A percentile compares a stretch with the other conserved stretches of the same genome.
These are phyloP conservation scores for Ogataea dorogensis DNA, from an alignment of 805 yeast species.

Conservation along the genomic window DNA sequence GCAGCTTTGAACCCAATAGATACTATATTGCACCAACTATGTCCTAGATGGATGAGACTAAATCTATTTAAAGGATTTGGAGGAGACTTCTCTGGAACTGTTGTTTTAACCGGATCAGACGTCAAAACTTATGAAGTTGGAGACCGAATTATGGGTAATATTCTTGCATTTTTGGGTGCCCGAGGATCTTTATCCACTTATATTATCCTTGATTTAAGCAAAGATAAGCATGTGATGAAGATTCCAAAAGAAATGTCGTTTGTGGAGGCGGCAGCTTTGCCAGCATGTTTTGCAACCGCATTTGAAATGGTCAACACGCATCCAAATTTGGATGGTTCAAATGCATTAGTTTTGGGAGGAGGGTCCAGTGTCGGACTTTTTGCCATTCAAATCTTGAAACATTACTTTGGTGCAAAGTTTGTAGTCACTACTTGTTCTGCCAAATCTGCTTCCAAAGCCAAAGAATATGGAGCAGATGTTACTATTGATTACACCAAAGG, in stretches of 20 bases:
- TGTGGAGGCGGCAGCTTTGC: constrained; percentile 64
- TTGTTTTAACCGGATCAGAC: constrained; percentile 19
- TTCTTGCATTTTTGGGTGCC: neutral
- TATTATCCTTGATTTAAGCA: constrained; percentile 38
- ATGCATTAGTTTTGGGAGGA: constrained; percentile 68
- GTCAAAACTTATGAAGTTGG: constrained; percentile 15
- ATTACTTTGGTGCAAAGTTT: constrained; percentile 42
- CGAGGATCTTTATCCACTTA: constrained; percentile 48
- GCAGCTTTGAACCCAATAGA: constrained; percentile 23
- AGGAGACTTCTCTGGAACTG: constrained; percentile 22
- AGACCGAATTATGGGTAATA: constrained; percentile 19
- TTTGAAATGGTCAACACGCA: constrained; percentile 22
- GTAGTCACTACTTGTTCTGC: constrained; percentile 54
- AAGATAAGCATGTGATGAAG: constrained; percentile 35
- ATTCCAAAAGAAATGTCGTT: constrained; percentile 47
- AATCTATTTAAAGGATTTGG: constrained; percentile 16
- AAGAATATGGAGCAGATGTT: constrained; percentile 52
- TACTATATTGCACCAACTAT: constrained; percentile 9
- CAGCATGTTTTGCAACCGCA: constrained; percentile 67
- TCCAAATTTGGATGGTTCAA: constrained; percentile 39
- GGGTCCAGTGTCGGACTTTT: constrained; percentile 66
- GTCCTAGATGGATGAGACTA: constrained; percentile 8
- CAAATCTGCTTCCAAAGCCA: constrained; percentile 26
- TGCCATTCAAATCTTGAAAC: constrained; percentile 55
- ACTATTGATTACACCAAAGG: constrained; percentile 56